phyloP scores from a whole-genome alignment of 176 grass and related monocot species.

The Oryza longistaminata region DNA sequence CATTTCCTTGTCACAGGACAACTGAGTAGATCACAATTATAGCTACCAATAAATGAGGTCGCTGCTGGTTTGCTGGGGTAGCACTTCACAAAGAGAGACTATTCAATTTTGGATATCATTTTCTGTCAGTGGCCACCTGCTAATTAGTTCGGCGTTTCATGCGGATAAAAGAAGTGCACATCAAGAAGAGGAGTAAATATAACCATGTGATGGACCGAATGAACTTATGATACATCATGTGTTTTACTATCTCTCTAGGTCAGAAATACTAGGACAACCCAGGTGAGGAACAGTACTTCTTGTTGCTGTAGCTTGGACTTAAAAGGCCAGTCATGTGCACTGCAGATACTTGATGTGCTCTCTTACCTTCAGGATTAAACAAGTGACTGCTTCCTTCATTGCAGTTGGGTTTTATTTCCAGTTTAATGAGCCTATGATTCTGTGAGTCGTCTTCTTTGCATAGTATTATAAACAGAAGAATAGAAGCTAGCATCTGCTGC shows the following conservation, averaged over 20 bases:
- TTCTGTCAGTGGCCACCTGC: constrained; percentile 46
- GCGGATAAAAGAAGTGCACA: constrained; percentile 45
- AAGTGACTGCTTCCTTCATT: constrained; percentile 11
- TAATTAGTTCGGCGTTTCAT: constrained; percentile 39
- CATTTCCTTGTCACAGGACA: constrained; percentile 30
- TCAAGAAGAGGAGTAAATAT: constrained; percentile 20
- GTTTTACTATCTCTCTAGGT: constrained; percentile 13
- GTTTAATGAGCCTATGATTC: constrained; percentile 49
- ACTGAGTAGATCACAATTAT: constrained; percentile 37
- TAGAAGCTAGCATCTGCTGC: constrained; percentile 25
- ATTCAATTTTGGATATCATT: constrained; percentile 61
- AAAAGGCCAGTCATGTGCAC: constrained; percentile 34
- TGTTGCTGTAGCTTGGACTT: constrained; percentile 36
- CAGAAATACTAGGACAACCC: constrained; percentile 4
- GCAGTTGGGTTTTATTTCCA: constrained; percentile 15
- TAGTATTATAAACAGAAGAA: constrained; percentile 27
- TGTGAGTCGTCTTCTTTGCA: constrained; percentile 21
- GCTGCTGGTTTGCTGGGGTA: constrained; percentile 43
- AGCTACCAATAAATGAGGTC: constrained; percentile 50
- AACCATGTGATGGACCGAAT: constrained; percentile 49
- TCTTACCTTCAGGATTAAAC: constrained; percentile 39
- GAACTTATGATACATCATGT: constrained; percentile 41
- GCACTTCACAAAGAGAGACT: constrained; percentile 42
- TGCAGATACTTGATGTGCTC: constrained; percentile 22
- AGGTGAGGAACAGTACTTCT: constrained; percentile 20